phyloP scores from a whole-genome alignment of 2,329 filamentous ascomycete genomes.

The Colletotrichum phormii region DNA sequence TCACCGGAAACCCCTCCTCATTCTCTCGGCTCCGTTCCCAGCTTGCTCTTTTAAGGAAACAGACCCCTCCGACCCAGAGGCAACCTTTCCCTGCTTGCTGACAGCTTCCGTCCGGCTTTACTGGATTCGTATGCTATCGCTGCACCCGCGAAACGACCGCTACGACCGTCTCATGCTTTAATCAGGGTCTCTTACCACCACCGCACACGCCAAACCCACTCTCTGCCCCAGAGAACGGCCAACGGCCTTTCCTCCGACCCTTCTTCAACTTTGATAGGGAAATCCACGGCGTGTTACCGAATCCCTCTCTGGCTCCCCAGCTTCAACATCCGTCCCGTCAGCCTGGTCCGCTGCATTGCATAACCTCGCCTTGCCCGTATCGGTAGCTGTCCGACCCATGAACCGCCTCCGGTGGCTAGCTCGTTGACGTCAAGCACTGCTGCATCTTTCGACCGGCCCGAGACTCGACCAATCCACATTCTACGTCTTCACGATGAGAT shows the following conservation, averaged over 20 bases:
- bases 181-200: constrained; percentile 2
- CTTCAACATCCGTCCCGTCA: constrained; percentile 10
- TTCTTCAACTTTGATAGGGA: constrained; percentile 7
- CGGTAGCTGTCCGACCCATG: constrained; percentile 11
- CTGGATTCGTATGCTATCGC: background rate
- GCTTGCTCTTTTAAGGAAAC: constrained; percentile 19
- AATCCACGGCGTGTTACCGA: background rate
- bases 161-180: background rate
- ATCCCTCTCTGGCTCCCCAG: background rate
- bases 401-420: constrained; percentile 3
- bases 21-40: constrained; percentile 2
- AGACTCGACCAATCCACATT: background rate
- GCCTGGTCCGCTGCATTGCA: constrained; percentile 20
- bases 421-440: constrained; percentile 5
- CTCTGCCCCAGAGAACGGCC: constrained; percentile 6
- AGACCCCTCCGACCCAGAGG: background rate
- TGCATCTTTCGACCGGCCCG: background rate
- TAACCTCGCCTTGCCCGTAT: constrained; percentile 2
- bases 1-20: constrained; percentile 3
- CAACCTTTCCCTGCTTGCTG: background rate
- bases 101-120: background rate
- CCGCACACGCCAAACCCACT: constrained; percentile 26
- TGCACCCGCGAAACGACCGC: background rate
- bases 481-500: constrained; percentile 25
- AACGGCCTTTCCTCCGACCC: background rate